Evolutionary conservation across 169 alveolate species (phyloP).

Genomic region (Plasmodium vivax): DNA sequence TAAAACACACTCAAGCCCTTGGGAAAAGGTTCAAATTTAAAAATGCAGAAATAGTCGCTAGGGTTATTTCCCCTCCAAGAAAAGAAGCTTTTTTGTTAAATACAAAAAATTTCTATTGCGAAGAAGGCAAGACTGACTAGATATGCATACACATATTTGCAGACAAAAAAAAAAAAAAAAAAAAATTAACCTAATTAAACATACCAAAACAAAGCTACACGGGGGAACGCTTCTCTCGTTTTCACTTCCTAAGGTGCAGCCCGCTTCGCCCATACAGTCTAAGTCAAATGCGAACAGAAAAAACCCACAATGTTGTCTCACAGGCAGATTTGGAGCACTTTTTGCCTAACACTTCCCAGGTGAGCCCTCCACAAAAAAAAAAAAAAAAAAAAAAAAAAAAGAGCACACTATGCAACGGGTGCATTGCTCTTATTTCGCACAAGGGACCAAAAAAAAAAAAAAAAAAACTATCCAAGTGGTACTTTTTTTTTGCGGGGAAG

Average conservation of each 20-base stretch:
- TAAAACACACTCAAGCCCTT: neutral
- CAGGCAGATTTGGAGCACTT: neutral
- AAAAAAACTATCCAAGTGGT: neutral
- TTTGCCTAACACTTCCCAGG: neutral
- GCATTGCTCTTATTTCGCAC: neutral
- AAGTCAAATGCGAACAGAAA: neutral
- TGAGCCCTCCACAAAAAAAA: neutral
- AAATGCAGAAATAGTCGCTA: neutral
- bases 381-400: neutral
- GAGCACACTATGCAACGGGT: constrained; percentile 15
- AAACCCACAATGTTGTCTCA: neutral
- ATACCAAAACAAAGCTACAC: neutral
- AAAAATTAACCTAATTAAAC: neutral
- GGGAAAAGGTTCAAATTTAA: neutral
- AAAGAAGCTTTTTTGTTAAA: neutral
- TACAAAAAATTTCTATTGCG: neutral
- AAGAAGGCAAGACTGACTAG: neutral
- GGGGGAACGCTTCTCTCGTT: neutral
- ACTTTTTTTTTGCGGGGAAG: neutral
- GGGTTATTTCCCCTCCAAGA: neutral
- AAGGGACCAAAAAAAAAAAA: neutral
- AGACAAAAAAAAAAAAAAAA: neutral
- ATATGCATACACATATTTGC: neutral
- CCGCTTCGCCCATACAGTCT: neutral
- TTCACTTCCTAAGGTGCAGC: neutral